phyloP scores from a whole-genome alignment of 177 flowering plant genomes.

The Telopea speciosissima region DNA sequence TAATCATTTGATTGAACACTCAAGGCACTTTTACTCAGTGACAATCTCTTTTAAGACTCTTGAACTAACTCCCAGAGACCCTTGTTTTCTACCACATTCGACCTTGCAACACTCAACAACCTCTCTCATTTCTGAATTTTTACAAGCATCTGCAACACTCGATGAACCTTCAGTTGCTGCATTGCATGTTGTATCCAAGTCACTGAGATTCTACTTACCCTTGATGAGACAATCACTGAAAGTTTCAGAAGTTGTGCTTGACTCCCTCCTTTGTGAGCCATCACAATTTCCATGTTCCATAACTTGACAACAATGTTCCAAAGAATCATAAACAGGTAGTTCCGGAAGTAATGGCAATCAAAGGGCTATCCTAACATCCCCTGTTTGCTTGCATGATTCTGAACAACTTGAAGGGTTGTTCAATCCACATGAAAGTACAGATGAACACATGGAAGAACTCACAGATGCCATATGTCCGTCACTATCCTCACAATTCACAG shows the following conservation, averaged over 20 bases:
- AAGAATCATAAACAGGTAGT: background rate
- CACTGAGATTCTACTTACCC: background rate
- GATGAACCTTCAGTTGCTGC: background rate
- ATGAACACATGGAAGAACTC: background rate
- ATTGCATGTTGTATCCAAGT: background rate
- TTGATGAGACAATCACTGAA: background rate
- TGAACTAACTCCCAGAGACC: slow-evolving; percentile 24
- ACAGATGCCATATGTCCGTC: background rate
- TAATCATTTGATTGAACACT: too few relatives aligned
- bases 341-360: background rate
- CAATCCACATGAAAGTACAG: background rate
- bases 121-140: slow-evolving; percentile 33
- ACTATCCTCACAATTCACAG: background rate
- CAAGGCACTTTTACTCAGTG: slow-evolving; percentile 28
- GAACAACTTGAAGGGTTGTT: background rate
- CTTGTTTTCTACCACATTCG: slow-evolving; percentile 37
- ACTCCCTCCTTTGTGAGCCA: background rate
- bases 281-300: background rate
- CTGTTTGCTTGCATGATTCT: background rate
- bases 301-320: background rate
- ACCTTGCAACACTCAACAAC: slow-evolving; percentile 50
- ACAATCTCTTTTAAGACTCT: slow-evolving; percentile 42
- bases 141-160: slow-evolving; percentile 7
- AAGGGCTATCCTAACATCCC: background rate
- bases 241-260: background rate